Percentiles rank a stretch among this genome's conserved stretches.
Conservation (phyloP, 257 asterid species). For the Primulina huaijiensis region DNA sequence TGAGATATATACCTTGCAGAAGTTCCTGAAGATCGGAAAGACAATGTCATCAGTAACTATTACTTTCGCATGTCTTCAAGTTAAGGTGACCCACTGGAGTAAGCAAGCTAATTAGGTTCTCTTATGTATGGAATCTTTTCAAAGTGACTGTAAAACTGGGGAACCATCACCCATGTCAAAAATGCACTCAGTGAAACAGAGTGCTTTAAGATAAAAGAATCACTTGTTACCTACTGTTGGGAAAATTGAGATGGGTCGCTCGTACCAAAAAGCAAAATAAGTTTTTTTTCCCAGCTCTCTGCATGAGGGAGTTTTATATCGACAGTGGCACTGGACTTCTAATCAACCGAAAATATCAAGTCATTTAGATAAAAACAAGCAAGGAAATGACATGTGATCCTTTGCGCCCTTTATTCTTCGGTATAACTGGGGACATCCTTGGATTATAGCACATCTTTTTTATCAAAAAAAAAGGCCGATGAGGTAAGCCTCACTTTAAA, state of each 20-base stretch:
- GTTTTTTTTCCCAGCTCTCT: not conserved
- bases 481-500: conserved; percentile 6
- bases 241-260: not conserved
- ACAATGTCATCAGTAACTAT: conserved; percentile 69
- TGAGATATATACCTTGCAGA: conserved; percentile 64
- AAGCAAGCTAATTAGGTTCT: conserved; percentile 19
- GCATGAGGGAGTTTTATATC: conserved; percentile 6
- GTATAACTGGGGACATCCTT: conserved; percentile 86
- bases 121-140: not conserved
- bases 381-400: conserved; percentile 81
- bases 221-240: not conserved
- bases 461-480: conserved; percentile 34
- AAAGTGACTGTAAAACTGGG: conserved; percentile 3
- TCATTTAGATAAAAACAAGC: conserved; percentile 17
- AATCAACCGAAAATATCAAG: conserved; percentile 4
- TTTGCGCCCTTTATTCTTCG: conserved; percentile 85
- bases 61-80: conserved; percentile 75
- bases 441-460: conserved; percentile 76
- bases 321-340: not conserved
- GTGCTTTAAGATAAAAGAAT: conserved; percentile 9
- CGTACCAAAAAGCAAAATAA: conserved; percentile 3
- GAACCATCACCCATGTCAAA: conserved; percentile 1
- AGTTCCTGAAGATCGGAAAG: conserved; percentile 62
- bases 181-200: not conserved
- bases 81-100: conserved; percentile 86